These are phyloP conservation scores for Balakata baccata DNA, from an alignment of 345 rosid genomes.

Conservation along the genomic window DNA sequence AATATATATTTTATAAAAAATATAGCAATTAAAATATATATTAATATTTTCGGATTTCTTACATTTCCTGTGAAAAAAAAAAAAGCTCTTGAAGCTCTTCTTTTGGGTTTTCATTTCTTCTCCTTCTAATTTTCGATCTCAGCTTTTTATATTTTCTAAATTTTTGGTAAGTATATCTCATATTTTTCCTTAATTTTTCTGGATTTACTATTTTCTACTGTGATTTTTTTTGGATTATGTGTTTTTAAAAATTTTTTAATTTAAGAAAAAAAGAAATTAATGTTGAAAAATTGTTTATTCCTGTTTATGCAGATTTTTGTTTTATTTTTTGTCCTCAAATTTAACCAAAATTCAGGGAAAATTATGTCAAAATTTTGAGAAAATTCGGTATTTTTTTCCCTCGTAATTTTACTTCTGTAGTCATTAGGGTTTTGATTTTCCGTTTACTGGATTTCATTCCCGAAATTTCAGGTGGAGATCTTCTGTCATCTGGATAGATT, in stretches of 20 bases:
- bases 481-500: not conserved
- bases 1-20: not conserved
- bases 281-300: not conserved
- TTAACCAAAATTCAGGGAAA: not conserved
- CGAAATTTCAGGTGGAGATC: conserved; percentile 15
- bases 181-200: not conserved
- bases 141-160: not conserved
- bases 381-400: not conserved
- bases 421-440: conserved; percentile 27
- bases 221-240: not conserved
- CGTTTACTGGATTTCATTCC: conserved; percentile 13
- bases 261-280: not conserved
- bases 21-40: not conserved
- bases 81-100: conserved; percentile 2
- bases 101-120: not conserved
- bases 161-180: conserved; percentile 15
- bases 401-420: not conserved
- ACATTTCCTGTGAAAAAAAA: conserved; percentile 6
- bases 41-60: conserved; percentile 13
- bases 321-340: not conserved
- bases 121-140: conserved; percentile 11
- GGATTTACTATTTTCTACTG: not conserved
- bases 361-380: not conserved
- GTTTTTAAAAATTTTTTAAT: not conserved
- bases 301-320: not conserved